Percentiles rank a stretch among this genome's conserved stretches.
These are phyloP conservation scores for Leccinum subtestaceum DNA, from an alignment of 768 basidiomycete genomes.

Conservation along the genomic window DNA sequence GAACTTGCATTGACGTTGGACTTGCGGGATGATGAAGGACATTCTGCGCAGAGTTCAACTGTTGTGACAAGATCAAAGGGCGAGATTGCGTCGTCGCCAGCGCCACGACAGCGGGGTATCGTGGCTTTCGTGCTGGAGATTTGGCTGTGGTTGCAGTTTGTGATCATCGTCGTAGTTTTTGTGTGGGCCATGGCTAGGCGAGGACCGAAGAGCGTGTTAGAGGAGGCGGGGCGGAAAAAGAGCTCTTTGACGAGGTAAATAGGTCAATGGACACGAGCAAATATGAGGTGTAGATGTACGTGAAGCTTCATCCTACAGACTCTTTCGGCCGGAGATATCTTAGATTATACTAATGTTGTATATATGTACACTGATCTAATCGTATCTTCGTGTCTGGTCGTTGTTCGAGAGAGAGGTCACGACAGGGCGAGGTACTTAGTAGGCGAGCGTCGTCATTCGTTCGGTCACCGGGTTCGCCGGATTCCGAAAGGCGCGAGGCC, in stretches of 20 bases:
- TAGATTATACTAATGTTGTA: conserved; percentile 27
- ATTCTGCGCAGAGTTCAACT: not conserved
- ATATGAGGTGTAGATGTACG: conserved; percentile 8
- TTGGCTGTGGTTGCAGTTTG: conserved; percentile 86
- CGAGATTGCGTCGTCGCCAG: conserved; percentile 8
- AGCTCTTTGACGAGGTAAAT: conserved; percentile 11
- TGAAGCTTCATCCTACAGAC: not conserved
- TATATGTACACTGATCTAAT: conserved; percentile 16
- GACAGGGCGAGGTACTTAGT: too few relatives aligned
- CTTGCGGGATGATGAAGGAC: conserved; percentile 7
- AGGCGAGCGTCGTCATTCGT: too few relatives aligned
- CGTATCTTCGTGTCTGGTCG: conserved; percentile 1
- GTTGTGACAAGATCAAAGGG: conserved; percentile 3
- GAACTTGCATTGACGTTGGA: conserved; percentile 11
- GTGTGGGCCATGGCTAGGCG: conserved; percentile 77
- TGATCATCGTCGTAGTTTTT: conserved; percentile 70
- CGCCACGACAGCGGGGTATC: conserved; percentile 32
- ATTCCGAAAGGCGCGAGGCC: too few relatives aligned
- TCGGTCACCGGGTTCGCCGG: too few relatives aligned
- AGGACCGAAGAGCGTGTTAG: conserved; percentile 69
- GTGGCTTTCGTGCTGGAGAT: conserved; percentile 59
- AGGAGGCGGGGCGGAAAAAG: conserved; percentile 39
- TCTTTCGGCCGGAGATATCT: conserved; percentile 12
- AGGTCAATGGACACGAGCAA: not conserved
- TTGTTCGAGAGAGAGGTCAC: too few relatives aligned